Evolutionary conservation across 2,329 filamentous ascomycete genomes (phyloP), one percentile per base, ranked within the genome.

Genomic region (Alternaria gaisen): DNA sequence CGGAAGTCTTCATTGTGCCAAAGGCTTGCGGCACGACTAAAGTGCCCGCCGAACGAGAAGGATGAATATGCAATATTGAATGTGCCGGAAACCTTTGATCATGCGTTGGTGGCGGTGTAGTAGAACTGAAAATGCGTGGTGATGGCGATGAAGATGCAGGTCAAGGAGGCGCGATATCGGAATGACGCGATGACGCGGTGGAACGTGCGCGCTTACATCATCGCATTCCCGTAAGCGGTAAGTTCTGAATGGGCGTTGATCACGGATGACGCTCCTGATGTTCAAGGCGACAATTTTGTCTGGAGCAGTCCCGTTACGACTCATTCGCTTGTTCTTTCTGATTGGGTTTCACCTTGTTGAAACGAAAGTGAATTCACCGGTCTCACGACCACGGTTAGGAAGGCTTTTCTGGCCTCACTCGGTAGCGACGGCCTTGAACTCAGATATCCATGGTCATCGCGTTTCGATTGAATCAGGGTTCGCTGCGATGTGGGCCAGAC

Each of bases 221-320:
- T 47, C 53, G 5, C 2, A 11, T 11, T 38, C 34, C 43, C 34
- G 11, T 30, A 50, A 56, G 9, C 11, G 43, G 53, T 12, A 50
- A 34, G 7, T 50, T 50, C 5, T 34, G 18, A 32, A 24, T 3
- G 26, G 43, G 22, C 53, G 34, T 56, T 55, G 53, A 55, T 55
- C 9, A 32, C 53, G 22, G 43, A 48, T 48, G 43, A 56, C 44
- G 53, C 43, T 26, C 32, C 30, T 56, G 53, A 56, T 50, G 42
- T 56, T 56, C 43, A 56, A 50, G 53, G 53, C 53, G 34, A 50
- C 32, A 50, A n/a, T 41, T 14, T n/a, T 24, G 20, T 50, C 30
- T 10, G 20, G 14, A 24, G 16, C 46, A 34, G 46, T 20, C 32
- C n/a, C 32, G 11, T 36, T 20, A 14, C 20, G 12, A 36, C 1